Base-by-base conservation (phyloP, 257 asterid genomes). In the Solanum okadae region DNA sequence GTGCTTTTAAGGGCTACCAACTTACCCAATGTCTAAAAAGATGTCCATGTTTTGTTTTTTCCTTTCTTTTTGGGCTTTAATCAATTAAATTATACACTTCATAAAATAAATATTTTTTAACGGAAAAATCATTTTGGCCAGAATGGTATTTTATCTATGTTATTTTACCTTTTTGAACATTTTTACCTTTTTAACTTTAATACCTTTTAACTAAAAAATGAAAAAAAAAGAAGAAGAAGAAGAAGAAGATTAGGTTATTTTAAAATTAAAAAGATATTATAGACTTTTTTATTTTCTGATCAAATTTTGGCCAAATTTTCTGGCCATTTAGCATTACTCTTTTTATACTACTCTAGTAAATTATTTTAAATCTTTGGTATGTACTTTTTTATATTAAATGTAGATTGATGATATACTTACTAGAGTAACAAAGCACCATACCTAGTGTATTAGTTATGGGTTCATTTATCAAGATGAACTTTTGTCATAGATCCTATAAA, bases 21-120 rank as follows among this genome's bases (percentile, higher is more conserved):
- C 86, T 49, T 46, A 81, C 63, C 70, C 70, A 81, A 49, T 81
- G 70, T 81, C 68, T 20, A 46, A 81, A 82, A 82, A 49, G 44
- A 27, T 16, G 70, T 82, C 11, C 15, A 49, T 20, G 86, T 49
- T 31, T 82, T 82, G 11, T 16, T 49, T 81, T 35, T 35, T 10
- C 18, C 15, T 35, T 75, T 22, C 44, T 75, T 75, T 75, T 73
- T 20, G 29, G 29, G 29, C 29, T 35, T 73, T 34, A 35, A 73
- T 35, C 46, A 34, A 4, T 73, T 73, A 18, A 33, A 72, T 18
- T 72, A 72, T 72, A 72, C 42, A 71, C 78, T 63, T 2, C 1
- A 63, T n/a, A n/a, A 63, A n/a, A n/a, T 4, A 11, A 63, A 63
- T 20, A 63, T 11, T 23, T 63, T 63, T 23, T 20, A 8, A 25